A percentile compares a stretch with the other conserved stretches of the same genome.
These are phyloP conservation scores for Chrysoporthe puriensis DNA, from an alignment of 2,329 filamentous ascomycete genomes.

Conservation along the genomic window DNA sequence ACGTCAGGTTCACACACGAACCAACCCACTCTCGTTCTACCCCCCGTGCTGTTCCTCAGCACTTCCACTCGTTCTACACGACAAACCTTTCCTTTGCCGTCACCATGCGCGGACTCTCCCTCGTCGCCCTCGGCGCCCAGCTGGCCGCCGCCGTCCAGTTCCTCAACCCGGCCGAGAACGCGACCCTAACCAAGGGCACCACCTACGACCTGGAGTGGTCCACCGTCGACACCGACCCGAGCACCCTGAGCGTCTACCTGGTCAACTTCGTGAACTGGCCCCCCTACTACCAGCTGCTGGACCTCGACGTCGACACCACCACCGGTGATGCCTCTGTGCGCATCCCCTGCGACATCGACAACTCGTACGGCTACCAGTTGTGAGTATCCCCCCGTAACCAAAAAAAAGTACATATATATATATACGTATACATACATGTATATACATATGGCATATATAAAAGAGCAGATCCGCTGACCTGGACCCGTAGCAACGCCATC, in stretches of 20 bases:
- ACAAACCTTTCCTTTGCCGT: neutral
- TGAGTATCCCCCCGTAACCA: constrained; percentile 26
- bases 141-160: constrained; percentile 39
- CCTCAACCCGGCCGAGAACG: constrained; percentile 39
- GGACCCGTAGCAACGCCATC: constrained; percentile 42
- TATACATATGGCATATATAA: too few species aligned
- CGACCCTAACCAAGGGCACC: constrained; percentile 42
- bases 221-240: constrained; percentile 46
- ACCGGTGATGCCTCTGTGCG: constrained; percentile 39
- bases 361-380: constrained; percentile 46
- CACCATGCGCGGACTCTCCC: constrained; percentile 1
- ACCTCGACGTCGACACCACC: constrained; percentile 40
- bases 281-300: constrained; percentile 43
- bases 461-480: too few species aligned
- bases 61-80: neutral
- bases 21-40: constrained; percentile 1
- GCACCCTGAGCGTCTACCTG: constrained; percentile 45
- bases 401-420: neutral
- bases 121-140: constrained; percentile 35
- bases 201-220: constrained; percentile 42
- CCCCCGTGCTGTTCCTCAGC: neutral
- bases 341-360: constrained; percentile 43
- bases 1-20: neutral
- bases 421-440: too few species aligned
- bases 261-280: constrained; percentile 51